Evolutionary conservation across 352 stramenopile species (phyloP), one percentile per base, ranked within the genome.

Genomic region (Pythium insidiosum): DNA sequence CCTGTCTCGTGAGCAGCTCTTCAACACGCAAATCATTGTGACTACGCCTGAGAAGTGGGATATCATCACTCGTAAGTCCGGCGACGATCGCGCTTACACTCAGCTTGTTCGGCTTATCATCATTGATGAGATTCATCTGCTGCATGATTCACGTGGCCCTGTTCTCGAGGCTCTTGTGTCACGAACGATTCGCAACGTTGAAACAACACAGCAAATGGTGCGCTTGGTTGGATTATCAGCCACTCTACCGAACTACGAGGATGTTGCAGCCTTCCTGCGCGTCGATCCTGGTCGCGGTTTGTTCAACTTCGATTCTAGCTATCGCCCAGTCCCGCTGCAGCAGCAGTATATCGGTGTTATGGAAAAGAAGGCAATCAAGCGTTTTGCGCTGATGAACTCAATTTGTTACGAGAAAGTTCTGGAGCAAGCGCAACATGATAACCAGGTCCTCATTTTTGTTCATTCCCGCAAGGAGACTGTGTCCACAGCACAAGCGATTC

Each of bases 261-360:
- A 99, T 56, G 97, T 99, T 16, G 97, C 97, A 12, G 86, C 95
- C 0, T 99, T 99, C 58, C 69, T 99, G 26, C 88, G 96, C 12
- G 97, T 99, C 1, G 88, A 99, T 36, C 94, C 95, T 3, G 86
- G 96, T 1, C 97, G 97, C 51, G 97, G 97, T 13, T 69, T 99
- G 29, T 99, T 99, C 61, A 99, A 98, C 81, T 99, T 99, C 56
- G 97, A 99, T 56, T 97, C 97, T 53, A 98, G 85, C 38, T 99
- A 98, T 64, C 89, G 97, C 3, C 97, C 97, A 4, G 97, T 99
- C 47, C 96, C 97, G 5, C 66, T 99, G 53, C 95, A 99, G 66
- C 97, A 99, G 77, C 96, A 99, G 66, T 99, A 99, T 65, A 98
- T 99, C 62, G 97, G 97, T 11, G 95, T 99, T 33, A 99, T 96